Conservation (phyloP, 768 basidiomycete species). For the Trametopsis cervina region DNA sequence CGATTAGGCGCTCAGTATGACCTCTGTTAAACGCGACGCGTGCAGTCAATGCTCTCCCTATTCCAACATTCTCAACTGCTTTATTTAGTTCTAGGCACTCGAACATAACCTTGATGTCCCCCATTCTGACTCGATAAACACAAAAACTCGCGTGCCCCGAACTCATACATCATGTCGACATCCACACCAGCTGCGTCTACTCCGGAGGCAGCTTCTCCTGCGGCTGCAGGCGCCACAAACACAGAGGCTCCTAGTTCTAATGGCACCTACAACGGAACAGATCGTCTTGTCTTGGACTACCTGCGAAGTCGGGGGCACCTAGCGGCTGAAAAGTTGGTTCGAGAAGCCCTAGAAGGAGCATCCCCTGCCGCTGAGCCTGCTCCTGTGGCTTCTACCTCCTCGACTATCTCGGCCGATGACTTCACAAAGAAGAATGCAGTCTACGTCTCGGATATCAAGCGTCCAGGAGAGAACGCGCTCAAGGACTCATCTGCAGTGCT, state of each 20-base stretch:
- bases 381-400: constrained; percentile 16
- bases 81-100: neutral
- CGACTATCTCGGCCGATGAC: constrained; percentile 39
- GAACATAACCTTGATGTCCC: neutral
- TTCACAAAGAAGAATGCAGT: constrained; percentile 54
- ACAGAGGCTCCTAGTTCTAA: constrained; percentile 35
- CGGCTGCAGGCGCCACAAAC: constrained; percentile 28
- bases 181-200: constrained; percentile 47
- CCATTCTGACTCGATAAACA: neutral
- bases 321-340: constrained; percentile 35
- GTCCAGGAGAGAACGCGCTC: constrained; percentile 62
- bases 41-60: neutral
- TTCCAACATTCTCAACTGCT: neutral
- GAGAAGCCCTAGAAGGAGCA: constrained; percentile 31
- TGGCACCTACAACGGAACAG: constrained; percentile 30
- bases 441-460: constrained; percentile 60
- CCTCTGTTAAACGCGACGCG: no score
- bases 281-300: constrained; percentile 42
- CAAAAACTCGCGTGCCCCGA: neutral
- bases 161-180: constrained; percentile 32
- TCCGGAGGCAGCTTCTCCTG: constrained; percentile 31
- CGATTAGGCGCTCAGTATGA: no score
- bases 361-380: constrained; percentile 26
- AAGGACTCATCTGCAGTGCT: constrained; percentile 61
- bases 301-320: constrained; percentile 40